Conservation (phyloP, 1,284 basidiomycete genomes). For the Leccinum fuscescens region DNA sequence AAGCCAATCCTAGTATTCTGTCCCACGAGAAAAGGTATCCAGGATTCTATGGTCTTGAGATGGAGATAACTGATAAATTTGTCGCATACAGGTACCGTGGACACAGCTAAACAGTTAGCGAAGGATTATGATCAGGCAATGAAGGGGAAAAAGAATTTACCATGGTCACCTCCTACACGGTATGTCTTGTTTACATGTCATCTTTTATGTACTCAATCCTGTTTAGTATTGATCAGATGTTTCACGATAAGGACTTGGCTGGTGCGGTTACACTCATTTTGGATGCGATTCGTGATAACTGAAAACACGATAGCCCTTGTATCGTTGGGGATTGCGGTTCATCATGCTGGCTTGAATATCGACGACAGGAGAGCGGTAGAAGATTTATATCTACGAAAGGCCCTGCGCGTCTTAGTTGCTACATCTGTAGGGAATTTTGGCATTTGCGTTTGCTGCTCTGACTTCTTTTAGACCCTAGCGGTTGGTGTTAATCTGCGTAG, state of each 20-base stretch:
- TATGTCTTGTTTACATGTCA: conserved; percentile 25
- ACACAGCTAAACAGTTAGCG: conserved; percentile 71
- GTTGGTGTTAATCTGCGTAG: conserved; percentile 86
- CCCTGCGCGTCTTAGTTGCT: conserved; percentile 66
- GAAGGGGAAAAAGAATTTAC: conserved; percentile 49
- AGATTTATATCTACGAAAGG: conserved; percentile 63
- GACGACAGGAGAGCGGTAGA: conserved; percentile 74
- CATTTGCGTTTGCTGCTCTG: conserved; percentile 7
- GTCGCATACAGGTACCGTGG: conserved; percentile 47
- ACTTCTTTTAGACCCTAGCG: conserved; percentile 65
- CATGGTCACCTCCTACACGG: conserved; percentile 63
- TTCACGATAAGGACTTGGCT: conserved; percentile 14
- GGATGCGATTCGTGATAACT: background rate
- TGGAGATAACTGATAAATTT: background rate
- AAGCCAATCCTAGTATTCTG: conserved; percentile 87
- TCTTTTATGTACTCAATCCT: conserved; percentile 7
- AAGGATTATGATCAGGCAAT: conserved; percentile 67
- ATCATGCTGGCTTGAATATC: conserved; percentile 81
- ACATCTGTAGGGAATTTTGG: conserved; percentile 56
- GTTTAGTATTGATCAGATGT: background rate
- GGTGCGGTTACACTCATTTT: conserved; percentile 39
- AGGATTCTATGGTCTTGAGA: background rate
- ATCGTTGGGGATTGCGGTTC: conserved; percentile 72
- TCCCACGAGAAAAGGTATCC: conserved; percentile 76
- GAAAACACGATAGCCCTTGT: conserved; percentile 48